Conservation (phyloP, 352 stramenopile genomes). For the Phytophthora aleatoria region DNA sequence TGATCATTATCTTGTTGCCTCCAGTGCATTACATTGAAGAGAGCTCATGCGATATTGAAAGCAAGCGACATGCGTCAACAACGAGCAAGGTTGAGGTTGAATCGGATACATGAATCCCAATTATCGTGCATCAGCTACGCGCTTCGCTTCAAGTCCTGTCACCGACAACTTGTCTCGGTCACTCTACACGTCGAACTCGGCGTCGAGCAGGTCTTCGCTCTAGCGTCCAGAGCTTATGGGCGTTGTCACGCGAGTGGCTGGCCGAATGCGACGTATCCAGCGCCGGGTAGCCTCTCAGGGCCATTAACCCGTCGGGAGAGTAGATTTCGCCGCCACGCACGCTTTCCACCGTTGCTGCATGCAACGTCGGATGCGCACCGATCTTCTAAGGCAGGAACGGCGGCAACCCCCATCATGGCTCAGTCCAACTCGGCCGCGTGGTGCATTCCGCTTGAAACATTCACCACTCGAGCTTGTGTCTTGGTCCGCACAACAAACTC, state of each 20-base stretch:
- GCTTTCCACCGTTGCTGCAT: conserved; percentile 39
- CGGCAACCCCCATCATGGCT: conserved; percentile 31
- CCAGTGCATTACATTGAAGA: too few species aligned
- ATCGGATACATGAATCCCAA: not conserved
- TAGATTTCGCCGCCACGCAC: conserved; percentile 36
- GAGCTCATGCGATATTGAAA: not conserved
- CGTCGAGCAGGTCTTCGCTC: conserved; percentile 43
- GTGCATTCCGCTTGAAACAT: conserved; percentile 46
- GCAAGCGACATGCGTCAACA: too few species aligned
- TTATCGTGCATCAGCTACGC: too few species aligned
- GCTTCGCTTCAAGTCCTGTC: conserved; percentile 3
- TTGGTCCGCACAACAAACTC: not conserved
- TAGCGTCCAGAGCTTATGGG: conserved; percentile 44
- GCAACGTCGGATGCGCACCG: conserved; percentile 54
- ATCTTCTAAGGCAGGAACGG: conserved; percentile 42
- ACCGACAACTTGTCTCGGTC: not conserved
- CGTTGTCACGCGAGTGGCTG: conserved; percentile 38
- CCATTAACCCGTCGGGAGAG: conserved; percentile 35
- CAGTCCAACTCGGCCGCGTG: conserved; percentile 38
- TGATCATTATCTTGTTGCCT: not conserved
- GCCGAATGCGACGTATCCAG: conserved; percentile 21
- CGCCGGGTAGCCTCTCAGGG: conserved; percentile 47
- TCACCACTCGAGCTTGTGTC: conserved; percentile 44
- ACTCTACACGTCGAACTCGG: conserved; percentile 35
- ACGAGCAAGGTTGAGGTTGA: not conserved